These are phyloP conservation scores for Trichoderma erinaceum DNA, from an alignment of 495 filamentous ascomycete species.

Conservation along the genomic window DNA sequence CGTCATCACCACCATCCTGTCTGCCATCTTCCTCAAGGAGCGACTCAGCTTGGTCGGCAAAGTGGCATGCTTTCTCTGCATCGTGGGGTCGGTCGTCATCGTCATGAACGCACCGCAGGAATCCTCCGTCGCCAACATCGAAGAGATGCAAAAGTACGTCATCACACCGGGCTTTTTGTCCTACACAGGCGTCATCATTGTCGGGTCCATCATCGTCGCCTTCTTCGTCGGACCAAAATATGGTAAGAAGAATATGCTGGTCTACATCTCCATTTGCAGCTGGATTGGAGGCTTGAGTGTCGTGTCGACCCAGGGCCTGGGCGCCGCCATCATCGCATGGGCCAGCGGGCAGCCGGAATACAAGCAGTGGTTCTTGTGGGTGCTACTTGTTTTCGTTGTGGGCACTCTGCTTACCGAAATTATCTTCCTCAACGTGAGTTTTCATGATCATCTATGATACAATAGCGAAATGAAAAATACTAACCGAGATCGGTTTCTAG, in stretches of 20 bases:
- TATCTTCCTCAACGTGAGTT: conserved; percentile 85
- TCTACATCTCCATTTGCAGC: conserved; percentile 94
- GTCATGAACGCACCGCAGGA: conserved; percentile 86
- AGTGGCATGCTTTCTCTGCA: conserved; percentile 91
- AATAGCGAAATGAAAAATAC: conserved; percentile 13
- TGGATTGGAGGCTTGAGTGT: conserved; percentile 91
- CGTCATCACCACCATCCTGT: conserved; percentile 87
- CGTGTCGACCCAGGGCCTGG: conserved; percentile 88
- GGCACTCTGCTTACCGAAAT: conserved; percentile 86
- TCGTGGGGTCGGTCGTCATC: conserved; percentile 88
- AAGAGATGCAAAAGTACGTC: conserved; percentile 88
- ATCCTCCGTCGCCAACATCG: conserved; percentile 78
- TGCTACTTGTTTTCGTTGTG: conserved; percentile 86
- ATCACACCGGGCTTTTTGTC: conserved; percentile 78
- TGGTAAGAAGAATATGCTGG: conserved; percentile 94
- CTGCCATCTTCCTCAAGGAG: conserved; percentile 95
- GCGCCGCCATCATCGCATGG: conserved; percentile 85
- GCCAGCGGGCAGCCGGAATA: conserved; percentile 75
- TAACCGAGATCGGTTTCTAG: conserved; percentile 42
- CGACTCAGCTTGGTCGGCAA: conserved; percentile 92
- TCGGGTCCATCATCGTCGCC: conserved; percentile 64
- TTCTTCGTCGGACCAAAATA: conserved; percentile 84
- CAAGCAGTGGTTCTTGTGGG: conserved; percentile 95
- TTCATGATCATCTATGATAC: no score
- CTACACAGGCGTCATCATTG: conserved; percentile 78